Percentiles rank a stretch among this genome's conserved stretches.
Conservation (phyloP, 495 filamentous ascomycete genomes). For the Neurospora intermedia region DNA sequence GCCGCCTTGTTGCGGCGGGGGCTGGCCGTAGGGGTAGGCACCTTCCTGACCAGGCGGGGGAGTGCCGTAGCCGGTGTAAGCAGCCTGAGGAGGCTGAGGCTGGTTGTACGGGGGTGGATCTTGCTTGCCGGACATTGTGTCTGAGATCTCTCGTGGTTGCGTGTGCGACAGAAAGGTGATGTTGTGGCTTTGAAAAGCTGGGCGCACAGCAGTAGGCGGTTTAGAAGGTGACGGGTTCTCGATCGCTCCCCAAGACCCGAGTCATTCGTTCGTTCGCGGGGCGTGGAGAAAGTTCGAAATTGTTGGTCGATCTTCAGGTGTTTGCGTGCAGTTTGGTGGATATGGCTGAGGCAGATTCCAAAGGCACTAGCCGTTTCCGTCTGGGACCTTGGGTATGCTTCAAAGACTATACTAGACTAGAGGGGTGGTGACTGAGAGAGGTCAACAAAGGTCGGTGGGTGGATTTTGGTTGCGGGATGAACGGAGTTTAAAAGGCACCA, state of each 20-base stretch:
- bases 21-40: neutral
- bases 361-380: neutral
- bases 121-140: slow-evolving; percentile 1
- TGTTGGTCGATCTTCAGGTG: neutral
- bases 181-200: neutral
- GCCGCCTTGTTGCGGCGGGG: neutral
- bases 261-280: neutral
- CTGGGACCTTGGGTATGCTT: neutral
- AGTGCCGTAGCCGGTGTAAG: slow-evolving; percentile 6
- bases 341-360: neutral
- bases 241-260: neutral
- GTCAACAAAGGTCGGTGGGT: neutral
- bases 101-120: slow-evolving; percentile 1
- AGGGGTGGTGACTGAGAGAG: neutral
- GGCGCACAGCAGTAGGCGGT: neutral
- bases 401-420: neutral
- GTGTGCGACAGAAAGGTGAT: neutral
- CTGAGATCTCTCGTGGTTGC: neutral
- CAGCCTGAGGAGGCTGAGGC: slow-evolving; percentile 7
- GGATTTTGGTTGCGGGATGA: neutral
- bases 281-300: neutral
- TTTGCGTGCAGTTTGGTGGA: neutral
- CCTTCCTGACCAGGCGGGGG: neutral
- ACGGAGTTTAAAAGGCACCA: neutral
- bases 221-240: neutral